Evolutionary conservation across 305 asterid species (phyloP).

Genomic region (Fraxinus ornus): DNA sequence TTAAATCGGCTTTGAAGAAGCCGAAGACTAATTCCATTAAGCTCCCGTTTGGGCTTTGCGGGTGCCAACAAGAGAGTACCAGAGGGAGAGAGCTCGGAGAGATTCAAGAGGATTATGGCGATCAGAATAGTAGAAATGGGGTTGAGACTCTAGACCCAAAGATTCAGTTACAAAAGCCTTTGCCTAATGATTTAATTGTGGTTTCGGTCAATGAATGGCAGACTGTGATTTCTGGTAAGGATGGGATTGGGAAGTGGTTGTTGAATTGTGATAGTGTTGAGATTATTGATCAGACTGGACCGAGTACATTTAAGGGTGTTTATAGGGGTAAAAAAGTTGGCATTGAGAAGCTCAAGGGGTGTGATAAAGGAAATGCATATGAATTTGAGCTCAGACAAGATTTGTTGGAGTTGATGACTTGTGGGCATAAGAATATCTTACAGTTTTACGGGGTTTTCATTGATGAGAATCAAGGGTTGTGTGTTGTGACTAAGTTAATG

Average conservation of each 20-base stretch:
- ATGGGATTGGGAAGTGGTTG: constrained; percentile 70
- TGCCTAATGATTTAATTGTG: constrained; percentile 56
- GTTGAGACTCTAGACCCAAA: constrained; percentile 48
- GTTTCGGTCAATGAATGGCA: constrained; percentile 95
- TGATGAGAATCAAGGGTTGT: constrained; percentile 77
- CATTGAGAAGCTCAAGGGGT: constrained; percentile 86
- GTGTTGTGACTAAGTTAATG: constrained; percentile 82
- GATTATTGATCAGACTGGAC: constrained; percentile 63
- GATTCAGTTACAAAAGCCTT: constrained; percentile 54
- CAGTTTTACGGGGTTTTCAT: constrained; percentile 77
- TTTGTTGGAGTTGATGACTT: constrained; percentile 85
- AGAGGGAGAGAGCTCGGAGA: constrained; percentile 64
- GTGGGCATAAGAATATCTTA: constrained; percentile 77
- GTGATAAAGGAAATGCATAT: constrained; percentile 86
- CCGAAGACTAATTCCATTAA: constrained; percentile 64
- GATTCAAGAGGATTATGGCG: constrained; percentile 60
- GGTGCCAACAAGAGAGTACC: constrained; percentile 81
- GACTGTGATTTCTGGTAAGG: constrained; percentile 70
- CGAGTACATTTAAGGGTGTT: constrained; percentile 65
- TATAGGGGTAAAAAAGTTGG: constrained; percentile 72
- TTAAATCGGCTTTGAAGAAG: constrained; percentile 67
- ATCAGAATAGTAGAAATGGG: constrained; percentile 54
- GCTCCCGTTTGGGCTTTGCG: constrained; percentile 91
- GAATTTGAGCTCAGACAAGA: constrained; percentile 74
- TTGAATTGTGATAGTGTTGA: constrained; percentile 66